phyloP scores from a whole-genome alignment of 2,329 filamentous ascomycete species.

The Colletotrichum chlorophyti region DNA sequence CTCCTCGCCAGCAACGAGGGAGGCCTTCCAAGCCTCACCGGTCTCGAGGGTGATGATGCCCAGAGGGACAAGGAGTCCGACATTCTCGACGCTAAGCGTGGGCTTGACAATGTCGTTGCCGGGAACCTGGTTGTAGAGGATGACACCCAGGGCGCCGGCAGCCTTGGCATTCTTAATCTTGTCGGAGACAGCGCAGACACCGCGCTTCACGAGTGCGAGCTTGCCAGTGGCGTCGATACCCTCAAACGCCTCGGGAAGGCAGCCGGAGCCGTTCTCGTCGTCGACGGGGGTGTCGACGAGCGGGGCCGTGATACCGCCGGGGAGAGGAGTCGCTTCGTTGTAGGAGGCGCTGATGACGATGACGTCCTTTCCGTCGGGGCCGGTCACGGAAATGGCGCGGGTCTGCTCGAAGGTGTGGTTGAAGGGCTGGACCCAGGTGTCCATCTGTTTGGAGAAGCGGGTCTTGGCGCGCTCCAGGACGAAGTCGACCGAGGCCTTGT shows the following conservation, averaged over 20 bases:
- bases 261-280: slow-evolving; percentile 45
- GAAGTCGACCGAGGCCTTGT: slow-evolving; percentile 57
- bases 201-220: slow-evolving; percentile 52
- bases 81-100: slow-evolving; percentile 56
- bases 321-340: slow-evolving; percentile 50
- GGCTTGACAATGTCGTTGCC: slow-evolving; percentile 51
- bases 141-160: slow-evolving; percentile 48
- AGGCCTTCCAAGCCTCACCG: slow-evolving; percentile 42
- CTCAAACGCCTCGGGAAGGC: slow-evolving; percentile 49
- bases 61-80: slow-evolving; percentile 41
- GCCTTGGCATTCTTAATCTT: slow-evolving; percentile 51
- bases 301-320: slow-evolving; percentile 41
- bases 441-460: slow-evolving; percentile 44
- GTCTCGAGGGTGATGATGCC: slow-evolving; percentile 43
- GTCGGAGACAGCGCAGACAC: slow-evolving; percentile 47
- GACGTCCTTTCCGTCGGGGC: slow-evolving; percentile 51
- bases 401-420: slow-evolving; percentile 47
- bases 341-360: slow-evolving; percentile 50
- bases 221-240: slow-evolving; percentile 51
- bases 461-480: slow-evolving; percentile 45
- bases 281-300: slow-evolving; percentile 46
- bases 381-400: slow-evolving; percentile 47
- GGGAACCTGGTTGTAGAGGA: slow-evolving; percentile 68
- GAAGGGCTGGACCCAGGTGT: slow-evolving; percentile 48
- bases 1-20: slow-evolving; percentile 39